These are phyloP conservation scores for Pseudogymnoascus pannorum DNA, from an alignment of 2,329 filamentous ascomycete genomes.

Conservation along the genomic window DNA sequence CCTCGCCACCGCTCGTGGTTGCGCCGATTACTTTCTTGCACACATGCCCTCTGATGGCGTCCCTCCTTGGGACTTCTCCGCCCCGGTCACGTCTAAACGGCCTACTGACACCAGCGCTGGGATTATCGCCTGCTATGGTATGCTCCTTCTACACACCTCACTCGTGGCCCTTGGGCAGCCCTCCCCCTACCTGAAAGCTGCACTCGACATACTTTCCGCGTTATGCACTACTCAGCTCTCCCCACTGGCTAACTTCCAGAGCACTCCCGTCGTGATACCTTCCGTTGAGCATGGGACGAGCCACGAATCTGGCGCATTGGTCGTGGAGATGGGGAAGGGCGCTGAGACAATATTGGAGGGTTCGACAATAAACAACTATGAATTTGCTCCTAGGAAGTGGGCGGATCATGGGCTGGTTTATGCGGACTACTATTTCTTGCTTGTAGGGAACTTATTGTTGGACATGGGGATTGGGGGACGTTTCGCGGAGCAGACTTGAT, in stretches of 20 bases:
- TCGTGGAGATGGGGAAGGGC: conserved; percentile 25
- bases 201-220: conserved; percentile 23
- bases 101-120: conserved; percentile 34
- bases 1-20: conserved; percentile 35
- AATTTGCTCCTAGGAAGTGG: conserved; percentile 38
- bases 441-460: conserved; percentile 40
- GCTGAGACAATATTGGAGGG: conserved; percentile 38
- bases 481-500: neutral
- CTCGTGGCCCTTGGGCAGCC: conserved; percentile 17
- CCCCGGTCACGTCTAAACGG: conserved; percentile 26
- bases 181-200: conserved; percentile 25
- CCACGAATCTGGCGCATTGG: conserved; percentile 13
- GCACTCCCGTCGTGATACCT: conserved; percentile 12
- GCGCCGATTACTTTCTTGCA: conserved; percentile 39
- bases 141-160: conserved; percentile 31
- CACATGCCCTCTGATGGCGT: conserved; percentile 33
- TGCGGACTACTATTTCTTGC: conserved; percentile 41
- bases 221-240: conserved; percentile 24
- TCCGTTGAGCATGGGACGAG: conserved; percentile 22
- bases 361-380: conserved; percentile 41
- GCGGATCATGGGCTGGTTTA: conserved; percentile 42
- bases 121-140: conserved; percentile 33
- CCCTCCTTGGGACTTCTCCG: conserved; percentile 44
- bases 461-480: conserved; percentile 21
- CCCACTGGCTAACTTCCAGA: conserved; percentile 17